These are phyloP conservation scores for Phanerochaete sordida DNA, from an alignment of 768 basidiomycete species.

Conservation along the genomic window DNA sequence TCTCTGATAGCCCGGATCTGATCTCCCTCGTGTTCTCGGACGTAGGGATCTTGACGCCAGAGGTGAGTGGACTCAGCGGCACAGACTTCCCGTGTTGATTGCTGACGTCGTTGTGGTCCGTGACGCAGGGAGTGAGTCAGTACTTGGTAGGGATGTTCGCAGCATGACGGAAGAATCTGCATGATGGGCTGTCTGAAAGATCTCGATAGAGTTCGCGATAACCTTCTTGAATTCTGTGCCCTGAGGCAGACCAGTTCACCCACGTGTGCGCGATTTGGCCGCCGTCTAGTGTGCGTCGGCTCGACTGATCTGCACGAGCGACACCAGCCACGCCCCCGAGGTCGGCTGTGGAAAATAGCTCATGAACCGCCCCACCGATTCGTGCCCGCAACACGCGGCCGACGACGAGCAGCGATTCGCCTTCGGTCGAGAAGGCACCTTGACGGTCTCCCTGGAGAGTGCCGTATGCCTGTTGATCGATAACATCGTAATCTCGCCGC, in stretches of 20 bases:
- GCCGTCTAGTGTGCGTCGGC: background rate
- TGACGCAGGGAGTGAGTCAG: constrained; percentile 75
- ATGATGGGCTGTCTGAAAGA: constrained; percentile 15
- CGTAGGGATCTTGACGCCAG: constrained; percentile 88
- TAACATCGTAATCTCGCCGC: constrained; percentile 13
- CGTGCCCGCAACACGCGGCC: background rate
- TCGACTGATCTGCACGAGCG: constrained; percentile 2
- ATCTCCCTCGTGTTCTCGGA: constrained; percentile 95
- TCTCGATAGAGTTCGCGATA: constrained; percentile 38
- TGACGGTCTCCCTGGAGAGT: background rate
- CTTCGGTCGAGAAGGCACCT: background rate
- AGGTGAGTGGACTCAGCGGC: constrained; percentile 8
- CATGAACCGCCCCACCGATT: background rate
- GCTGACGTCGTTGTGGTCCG: background rate
- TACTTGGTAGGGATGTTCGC: constrained; percentile 95
- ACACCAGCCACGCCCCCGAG: background rate
- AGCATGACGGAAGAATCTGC: constrained; percentile 38
- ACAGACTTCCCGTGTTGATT: constrained; percentile 2
- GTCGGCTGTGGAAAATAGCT: background rate
- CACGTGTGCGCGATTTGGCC: constrained; percentile 8
- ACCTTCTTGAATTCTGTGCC: constrained; percentile 21
- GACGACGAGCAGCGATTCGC: background rate
- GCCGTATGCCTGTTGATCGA: constrained; percentile 9
- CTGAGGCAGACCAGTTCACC: constrained; percentile 7
- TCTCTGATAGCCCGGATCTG: constrained; percentile 67